Conservation (phyloP, 176 grass and related monocot species). For the Zea mays region Zm-B73-REFERENCE-NAM-5.0 NC_050097.1:14098501-14099000, state of each 20-base stretch:
- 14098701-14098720: slow-evolving; percentile 94
- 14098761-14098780: slow-evolving; percentile 89
- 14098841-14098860: not conserved
- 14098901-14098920: slow-evolving; percentile 56
- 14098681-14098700: slow-evolving; percentile 99
- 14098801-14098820: slow-evolving; percentile 94
- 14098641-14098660: slow-evolving; percentile 97
- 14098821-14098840: not conserved
- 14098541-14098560: slow-evolving; percentile 16
- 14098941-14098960: slow-evolving; percentile 45
- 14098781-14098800: slow-evolving; percentile 97
- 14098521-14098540: slow-evolving; percentile 10
- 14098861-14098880: not conserved
- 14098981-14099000: slow-evolving; percentile 29
- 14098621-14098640: slow-evolving; percentile 97
- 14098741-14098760: slow-evolving; percentile 98
- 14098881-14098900: not conserved
- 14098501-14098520: slow-evolving; percentile 26
- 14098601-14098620: slow-evolving; percentile 92
- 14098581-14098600: slow-evolving; percentile 35
- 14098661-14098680: slow-evolving; percentile 95
- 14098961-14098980: slow-evolving; percentile 53
- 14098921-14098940: slow-evolving; percentile 40
- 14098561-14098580: not conserved
- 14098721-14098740: slow-evolving; percentile 88